Evolutionary conservation across 2,329 filamentous ascomycete genomes (phyloP), one percentile per base, ranked within the genome.

Genomic region (Colletotrichum gigasporum): DNA sequence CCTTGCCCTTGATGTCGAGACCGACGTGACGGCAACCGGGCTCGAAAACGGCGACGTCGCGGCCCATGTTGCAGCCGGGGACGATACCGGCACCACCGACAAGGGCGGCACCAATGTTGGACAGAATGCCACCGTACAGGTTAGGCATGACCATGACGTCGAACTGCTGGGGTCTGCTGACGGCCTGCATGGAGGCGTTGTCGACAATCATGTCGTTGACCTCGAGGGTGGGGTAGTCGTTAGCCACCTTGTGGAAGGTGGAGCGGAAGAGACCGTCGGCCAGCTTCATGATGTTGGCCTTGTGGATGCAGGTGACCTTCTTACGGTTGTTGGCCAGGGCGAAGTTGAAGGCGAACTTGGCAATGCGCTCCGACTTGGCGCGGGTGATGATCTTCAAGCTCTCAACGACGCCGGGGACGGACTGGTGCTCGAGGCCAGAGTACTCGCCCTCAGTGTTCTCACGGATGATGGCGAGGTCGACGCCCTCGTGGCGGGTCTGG

Each of bases 241-340:
- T 92, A 71, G 94, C 92, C 71, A 96, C 90, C 75, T 90, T 87
- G 85, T 97, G 93, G 87, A 98, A 96, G 72, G 96, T 98, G 84
- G 90, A 95, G 80, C 96, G 92, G 93, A 99, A 99, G 62, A 99
- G 92, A 82, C 96, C 96, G 74, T 99, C 96, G 79, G 94, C 95
- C 65, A 99, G 88, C 89, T 99, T 99, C 96, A 99, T 99, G 85
- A 99, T 99, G 88, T 99, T 99, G 83, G 96, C 96, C 89, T 99
- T 99, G 91, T 99, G 96, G 78, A 99, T 98, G 85, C 95, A 97
- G 71, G 96, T 98, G 63, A 99, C 93, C 91, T 98, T 98, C 87
- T 96, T 95, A 79, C 96, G 90, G 88, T 96, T 95, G 88, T 99
- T 99, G 82, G 96, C 96, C 63, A 98, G 91, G 64, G 96, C 96